Conservation (phyloP, 345 rosid species). For the Brassica juncea region DNA sequence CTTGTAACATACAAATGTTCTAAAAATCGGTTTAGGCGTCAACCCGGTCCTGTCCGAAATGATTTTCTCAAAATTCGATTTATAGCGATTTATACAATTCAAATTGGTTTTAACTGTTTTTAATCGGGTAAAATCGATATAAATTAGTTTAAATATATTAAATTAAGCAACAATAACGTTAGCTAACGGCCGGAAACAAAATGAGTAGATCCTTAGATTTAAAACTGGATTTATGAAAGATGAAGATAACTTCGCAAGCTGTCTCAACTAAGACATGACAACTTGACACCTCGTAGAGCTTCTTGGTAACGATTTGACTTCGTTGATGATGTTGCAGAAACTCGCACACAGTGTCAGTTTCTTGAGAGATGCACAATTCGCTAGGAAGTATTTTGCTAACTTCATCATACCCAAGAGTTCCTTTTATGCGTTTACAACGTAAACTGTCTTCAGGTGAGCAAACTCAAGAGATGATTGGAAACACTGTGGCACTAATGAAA, state of each 20-base stretch:
- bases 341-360: constrained; percentile 15
- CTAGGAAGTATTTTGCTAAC: constrained; percentile 25
- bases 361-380: constrained; percentile 25
- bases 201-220: not conserved
- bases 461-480: too few species aligned
- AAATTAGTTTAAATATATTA: too few species aligned
- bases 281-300: constrained; percentile 27
- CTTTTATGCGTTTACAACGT: not conserved
- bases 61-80: too few species aligned
- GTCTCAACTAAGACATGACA: constrained; percentile 8
- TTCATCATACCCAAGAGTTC: constrained; percentile 17
- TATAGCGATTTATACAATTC: too few species aligned
- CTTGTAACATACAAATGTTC: too few species aligned
- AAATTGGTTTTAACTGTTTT: too few species aligned
- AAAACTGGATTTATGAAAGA: not conserved
- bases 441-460: constrained; percentile 18
- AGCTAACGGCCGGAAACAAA: not conserved
- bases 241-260: not conserved
- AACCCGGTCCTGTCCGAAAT: too few species aligned
- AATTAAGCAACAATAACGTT: too few species aligned
- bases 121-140: too few species aligned
- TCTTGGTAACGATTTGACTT: constrained; percentile 24
- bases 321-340: constrained; percentile 20
- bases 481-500: too few species aligned
- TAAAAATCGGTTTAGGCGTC: too few species aligned